Evolutionary conservation across 2,329 filamentous ascomycete genomes (phyloP), one percentile per base, ranked within the genome.

Genomic region (Cladosporium sphaerospermum): DNA sequence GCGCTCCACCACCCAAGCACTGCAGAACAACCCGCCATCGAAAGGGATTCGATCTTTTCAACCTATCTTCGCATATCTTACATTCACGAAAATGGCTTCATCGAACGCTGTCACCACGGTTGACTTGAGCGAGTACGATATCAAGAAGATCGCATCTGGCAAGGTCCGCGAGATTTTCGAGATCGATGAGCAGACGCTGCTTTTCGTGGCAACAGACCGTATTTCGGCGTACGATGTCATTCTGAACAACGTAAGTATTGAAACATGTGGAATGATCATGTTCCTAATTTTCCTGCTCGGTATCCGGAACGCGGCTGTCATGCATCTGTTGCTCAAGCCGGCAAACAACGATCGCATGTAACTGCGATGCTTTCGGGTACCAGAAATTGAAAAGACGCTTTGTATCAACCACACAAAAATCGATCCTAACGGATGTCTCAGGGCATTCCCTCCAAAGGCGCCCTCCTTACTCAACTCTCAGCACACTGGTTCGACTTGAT

Each of bases 201-300:
- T 95, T 53, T 92, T 96, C 67, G 83, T 91, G 52, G 86, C 88
- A 19, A 87, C 88, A 11, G 91, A 96, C 74, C 86, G 93, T 61
- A 93, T 96, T 69, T 96, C 89, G 19, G 93, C 93, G 53, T 97
- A 92, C 76, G 92, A 97, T 78, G 89, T 95, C 62, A 83, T 95
- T 62, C 84, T 95, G 78, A 75, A 81, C 63, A 96, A 93, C 72
- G 83, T 84, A 68, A 65, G 71, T 59, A 31, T 28, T 4, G 3
- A 18, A 18, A 18, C 16, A 18, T 18, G 16, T 18, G 16, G 16
- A 18, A 18, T 18, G 16, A 18, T 18, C 16, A 18, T 18, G 16
- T 18, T 18, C 16, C 16, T 18, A 18, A 18, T 18, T 3, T 18
- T 18, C 16, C 16, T 18, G 16, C 16, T 18, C 16, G 16, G 16